Base-by-base conservation (phyloP, 768 basidiomycete species). In the Suillus cothurnatus region DNA sequence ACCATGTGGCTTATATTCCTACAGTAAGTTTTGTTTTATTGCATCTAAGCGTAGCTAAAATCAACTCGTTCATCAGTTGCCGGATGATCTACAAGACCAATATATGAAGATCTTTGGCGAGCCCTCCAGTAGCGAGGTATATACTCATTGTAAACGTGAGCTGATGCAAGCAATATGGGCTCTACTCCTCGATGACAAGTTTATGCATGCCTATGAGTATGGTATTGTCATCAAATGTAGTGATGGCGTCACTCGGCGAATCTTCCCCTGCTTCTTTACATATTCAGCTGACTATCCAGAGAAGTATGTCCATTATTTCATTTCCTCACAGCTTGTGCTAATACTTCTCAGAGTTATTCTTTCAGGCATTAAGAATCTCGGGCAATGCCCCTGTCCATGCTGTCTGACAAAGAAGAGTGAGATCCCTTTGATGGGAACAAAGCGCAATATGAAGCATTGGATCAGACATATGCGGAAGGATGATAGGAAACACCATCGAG, bases 331-430 rank as follows among this genome's bases (percentile, higher is more conserved):
- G 38, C 11, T 2, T 17, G 26, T 43, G 31, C 23, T 61, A 59
- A 59, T 41, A 23, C 21, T 31, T 50, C 23, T 38, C 7, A 63
- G 62, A 52, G 67, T 71, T 7, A 65, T 75, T 2, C 45, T 74
- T 8, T 68, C 69, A 15, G 71, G 67, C 1, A 69, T 75, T 38
- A 70, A 68, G n/a, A 61, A 67, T 23, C 61, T 73, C 2, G 74
- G 74, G 0, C 61, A 50, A 11, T 71, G 65, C 50, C 71, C 64
- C 6, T 72, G 71, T 57, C 71, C 71, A 4, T 45, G 64, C n/a
- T n/a, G n/a, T n/a, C n/a, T n/a, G n/a, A n/a, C n/a, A n/a, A n/a
- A n/a, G n/a, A n/a, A n/a, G n/a, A n/a, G n/a, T n/a, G n/a, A n/a
- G n/a, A n/a, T n/a, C n/a, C n/a, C n/a, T n/a, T n/a, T n/a, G n/a